Base-by-base conservation (phyloP, 2,329 filamentous ascomycete species). In the Corniculantispora saksenae region DNA sequence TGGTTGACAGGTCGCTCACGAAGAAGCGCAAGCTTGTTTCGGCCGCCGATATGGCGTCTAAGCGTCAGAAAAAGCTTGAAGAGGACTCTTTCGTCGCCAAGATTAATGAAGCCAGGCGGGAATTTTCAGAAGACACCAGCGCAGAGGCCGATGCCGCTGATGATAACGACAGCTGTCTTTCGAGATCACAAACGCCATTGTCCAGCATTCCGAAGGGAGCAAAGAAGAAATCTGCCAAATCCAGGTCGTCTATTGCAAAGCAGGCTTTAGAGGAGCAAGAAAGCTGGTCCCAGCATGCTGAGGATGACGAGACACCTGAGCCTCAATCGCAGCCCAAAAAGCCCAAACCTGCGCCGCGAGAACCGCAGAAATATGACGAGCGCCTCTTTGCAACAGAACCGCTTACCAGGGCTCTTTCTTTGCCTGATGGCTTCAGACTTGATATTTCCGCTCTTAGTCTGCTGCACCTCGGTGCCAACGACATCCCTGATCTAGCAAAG, bases 201-300 rank as follows among this genome's bases (percentile, higher is more conserved):
- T 76, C 78, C 19, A 56, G 45, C 21, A 23, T 61, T 10, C 75
- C 29, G 66, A 72, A 64, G 53, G 66, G 72, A 12, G 75, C 79
- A 35, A 85, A 86, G 76, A 89, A 88, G 76, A 81, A 82, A 47
- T 21, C 70, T 0, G 35, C 79, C 53, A 90, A 89, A 73, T 69
- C 84, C 4, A 92, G 92, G 81, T 92, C 86, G 80, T 93, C 91
- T 77, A 86, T 89, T 0, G 94, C 93, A 82, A 93, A 92, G 75
- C 89, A 93, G 72, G 75, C 91, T 3, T 85, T 90, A 54, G 88
- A 91, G 72, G 89, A 92, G 73, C 83, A 84, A 23, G 85, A 89
- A 71, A 85, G 32, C 9, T 63, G 85, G 13, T 77, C 87, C 63
- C 87, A 87, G 68, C 80, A 82, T 66, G 81, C 85, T 65, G 83